Conservation (phyloP, 106 monocot genomes). For the Dendrobium officinale region DNA sequence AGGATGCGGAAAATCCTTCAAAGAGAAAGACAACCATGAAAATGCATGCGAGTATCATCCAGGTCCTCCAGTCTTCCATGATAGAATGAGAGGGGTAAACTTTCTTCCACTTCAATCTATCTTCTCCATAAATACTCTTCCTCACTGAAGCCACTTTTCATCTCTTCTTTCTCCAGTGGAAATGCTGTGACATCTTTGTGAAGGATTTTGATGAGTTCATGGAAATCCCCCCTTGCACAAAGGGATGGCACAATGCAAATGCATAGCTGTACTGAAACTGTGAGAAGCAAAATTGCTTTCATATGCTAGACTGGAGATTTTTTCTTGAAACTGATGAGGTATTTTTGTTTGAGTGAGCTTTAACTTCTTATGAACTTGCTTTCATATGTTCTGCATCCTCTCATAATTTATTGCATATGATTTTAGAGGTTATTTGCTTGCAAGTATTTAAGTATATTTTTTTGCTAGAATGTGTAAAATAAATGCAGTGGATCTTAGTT, state of each 20-base stretch:
- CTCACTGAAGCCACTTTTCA: background rate
- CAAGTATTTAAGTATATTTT: too few relatives aligned
- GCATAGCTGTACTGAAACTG: conserved; percentile 1
- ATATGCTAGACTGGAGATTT: too few relatives aligned
- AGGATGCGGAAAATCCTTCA: conserved; percentile 90
- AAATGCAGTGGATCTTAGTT: too few relatives aligned
- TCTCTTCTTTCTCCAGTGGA: conserved; percentile 63
- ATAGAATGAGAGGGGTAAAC: conserved; percentile 85
- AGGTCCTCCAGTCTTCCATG: conserved; percentile 86
- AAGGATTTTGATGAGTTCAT: conserved; percentile 98
- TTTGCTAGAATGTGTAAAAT: too few relatives aligned
- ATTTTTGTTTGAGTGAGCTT: too few relatives aligned
- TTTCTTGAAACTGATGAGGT: too few relatives aligned
- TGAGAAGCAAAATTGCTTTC: too few relatives aligned
- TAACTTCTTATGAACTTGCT: too few relatives aligned
- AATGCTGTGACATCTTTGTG: conserved; percentile 86
- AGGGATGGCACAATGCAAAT: conserved; percentile 95
- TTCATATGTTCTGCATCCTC: too few relatives aligned
- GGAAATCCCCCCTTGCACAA: conserved; percentile 83
- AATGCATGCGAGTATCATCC: conserved; percentile 85
- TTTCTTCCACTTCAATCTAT: background rate
- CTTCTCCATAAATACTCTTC: background rate
- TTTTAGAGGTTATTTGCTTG: too few relatives aligned
- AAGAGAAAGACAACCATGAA: conserved; percentile 96
- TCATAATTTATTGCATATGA: too few relatives aligned